Conservation (phyloP, 768 basidiomycete genomes). For the Tulasnella sp. region DNA sequence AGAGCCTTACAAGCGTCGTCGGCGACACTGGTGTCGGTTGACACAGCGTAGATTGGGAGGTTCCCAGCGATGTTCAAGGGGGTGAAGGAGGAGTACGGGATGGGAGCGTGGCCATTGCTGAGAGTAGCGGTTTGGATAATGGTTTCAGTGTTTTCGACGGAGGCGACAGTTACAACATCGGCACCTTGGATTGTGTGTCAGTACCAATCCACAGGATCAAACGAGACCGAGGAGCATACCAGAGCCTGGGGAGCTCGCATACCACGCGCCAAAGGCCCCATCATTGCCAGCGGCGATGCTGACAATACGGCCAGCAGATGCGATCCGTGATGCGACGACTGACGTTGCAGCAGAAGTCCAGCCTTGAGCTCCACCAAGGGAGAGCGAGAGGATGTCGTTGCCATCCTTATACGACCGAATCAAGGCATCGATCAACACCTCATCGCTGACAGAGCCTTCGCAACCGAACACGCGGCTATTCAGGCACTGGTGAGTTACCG, state of each 20-base stretch:
- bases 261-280: conserved; percentile 28
- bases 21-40: conserved; percentile 22
- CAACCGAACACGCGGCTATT: conserved; percentile 17
- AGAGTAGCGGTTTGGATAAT: not conserved
- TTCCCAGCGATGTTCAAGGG: conserved; percentile 23
- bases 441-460: conserved; percentile 7
- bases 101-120: conserved; percentile 29
- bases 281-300: conserved; percentile 29
- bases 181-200: conserved; percentile 43
- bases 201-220: conserved; percentile 28
- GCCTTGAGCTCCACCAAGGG: conserved; percentile 26
- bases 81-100: conserved; percentile 37
- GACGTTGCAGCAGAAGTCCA: conserved; percentile 47
- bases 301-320: conserved; percentile 44
- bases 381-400: conserved; percentile 12
- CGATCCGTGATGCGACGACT: conserved; percentile 49
- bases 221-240: conserved; percentile 25
- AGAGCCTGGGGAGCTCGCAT: conserved; percentile 25
- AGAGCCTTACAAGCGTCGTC: conserved; percentile 28
- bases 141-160: conserved; percentile 20
- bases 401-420: conserved; percentile 13
- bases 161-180: conserved; percentile 39
- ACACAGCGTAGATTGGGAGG: conserved; percentile 28
- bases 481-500: conserved; percentile 38
- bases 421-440: conserved; percentile 12